Base-by-base conservation (phyloP, 345 rosid species). In the Firmiana major region DNA sequence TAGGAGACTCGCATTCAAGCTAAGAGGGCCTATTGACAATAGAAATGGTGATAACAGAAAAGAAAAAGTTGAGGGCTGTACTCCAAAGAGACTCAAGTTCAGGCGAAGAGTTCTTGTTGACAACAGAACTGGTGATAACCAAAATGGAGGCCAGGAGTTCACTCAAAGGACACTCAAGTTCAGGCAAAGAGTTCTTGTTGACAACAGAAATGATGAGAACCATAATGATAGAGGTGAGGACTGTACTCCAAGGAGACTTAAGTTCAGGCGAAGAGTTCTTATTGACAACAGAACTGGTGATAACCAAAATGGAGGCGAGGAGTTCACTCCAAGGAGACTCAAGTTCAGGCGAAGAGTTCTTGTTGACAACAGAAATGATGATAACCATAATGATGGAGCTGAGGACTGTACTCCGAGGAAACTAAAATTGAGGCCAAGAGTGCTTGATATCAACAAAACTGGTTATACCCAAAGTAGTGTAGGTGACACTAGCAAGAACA, bases 71-170 rank as follows among this genome's bases (percentile, higher is more conserved):
- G 60, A 63, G 63, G 90, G 40, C 42, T 28, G 10, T 53, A 76
- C 85, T 40, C 88, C 90, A 26, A 88, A 75, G 87, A 86, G 86
- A 84, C 84, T 83, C 62, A 91, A 83, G 75, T 92, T 92, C 84
- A 83, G 82, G 78, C 79, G 49, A 79, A 86, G 86, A 74, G 68
- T 59, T 40, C 49, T 73, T 22, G 80, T 73, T 10, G 90, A 87
- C 57, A 76, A 53, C 60, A 84, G 26, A 73, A 73, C 75, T 73
- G 79, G 65, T 28, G 79, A 78, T 63, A 76, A 76, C 13, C 85
- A 86, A 48, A 80, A 54, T 5, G 17, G 17, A 34, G n/a, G 19
- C 26, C 38, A 74, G 40, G 89, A 60, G 19, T 40, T 21, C 45
- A 77, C 84, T 38, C 87, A 89, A 24, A 87, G 71, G 84, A 86